A percentile compares a stretch with the other conserved stretches of the same genome.
phyloP scores from a whole-genome alignment of 2,329 filamentous ascomycete genomes.

The Phoma herbarum region DNA sequence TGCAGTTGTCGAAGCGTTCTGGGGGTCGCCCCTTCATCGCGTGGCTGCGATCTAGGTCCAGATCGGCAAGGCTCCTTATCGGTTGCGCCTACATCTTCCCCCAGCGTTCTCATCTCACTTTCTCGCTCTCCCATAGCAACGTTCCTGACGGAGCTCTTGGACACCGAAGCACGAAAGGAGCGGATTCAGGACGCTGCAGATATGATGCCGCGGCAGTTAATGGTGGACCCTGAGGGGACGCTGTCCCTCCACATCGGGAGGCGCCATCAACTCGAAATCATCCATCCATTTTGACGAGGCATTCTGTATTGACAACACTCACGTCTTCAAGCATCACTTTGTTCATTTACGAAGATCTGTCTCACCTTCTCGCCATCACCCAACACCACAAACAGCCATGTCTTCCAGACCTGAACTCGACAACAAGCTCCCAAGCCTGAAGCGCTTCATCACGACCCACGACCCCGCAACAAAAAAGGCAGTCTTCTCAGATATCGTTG shows the following conservation, averaged over 20 bases:
- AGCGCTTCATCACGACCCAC: conserved; percentile 51
- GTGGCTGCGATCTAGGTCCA: not conserved
- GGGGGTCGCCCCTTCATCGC: not conserved
- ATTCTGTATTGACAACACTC: not conserved
- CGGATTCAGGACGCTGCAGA: not conserved
- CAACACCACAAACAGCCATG: conserved; percentile 21
- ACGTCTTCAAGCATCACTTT: not conserved
- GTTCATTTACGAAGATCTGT: not conserved
- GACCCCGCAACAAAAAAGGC: conserved; percentile 44
- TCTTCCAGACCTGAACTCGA: conserved; percentile 19
- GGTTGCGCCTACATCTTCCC: not conserved
- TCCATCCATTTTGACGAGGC: not conserved
- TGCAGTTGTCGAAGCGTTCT: not conserved
- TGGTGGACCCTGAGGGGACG: not conserved
- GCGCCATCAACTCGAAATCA: not conserved
- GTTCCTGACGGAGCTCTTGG: not conserved
- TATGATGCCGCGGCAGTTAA: conserved; percentile 11
- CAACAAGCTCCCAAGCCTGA: conserved; percentile 39
- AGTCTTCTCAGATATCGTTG: conserved; percentile 42
- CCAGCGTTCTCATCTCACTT: not conserved
- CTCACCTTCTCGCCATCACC: not conserved
- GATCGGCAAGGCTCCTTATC: not conserved
- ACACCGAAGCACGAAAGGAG: not conserved
- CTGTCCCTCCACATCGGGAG: conserved; percentile 17
- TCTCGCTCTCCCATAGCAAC: not conserved